Conservation (phyloP, 257 asterid genomes). For the Coffea eugenioides region DNA sequence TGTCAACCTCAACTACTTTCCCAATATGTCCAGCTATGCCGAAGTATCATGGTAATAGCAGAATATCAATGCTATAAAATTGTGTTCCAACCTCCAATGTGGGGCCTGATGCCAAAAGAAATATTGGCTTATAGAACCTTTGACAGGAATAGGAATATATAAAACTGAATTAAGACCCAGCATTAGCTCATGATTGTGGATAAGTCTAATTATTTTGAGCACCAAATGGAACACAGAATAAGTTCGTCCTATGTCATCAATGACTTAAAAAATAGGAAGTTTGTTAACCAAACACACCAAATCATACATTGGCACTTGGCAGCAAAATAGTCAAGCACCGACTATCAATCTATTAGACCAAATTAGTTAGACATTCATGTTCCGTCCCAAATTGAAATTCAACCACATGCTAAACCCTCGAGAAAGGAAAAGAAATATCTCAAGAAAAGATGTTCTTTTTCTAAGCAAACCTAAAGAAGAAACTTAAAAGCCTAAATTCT, state of each 20-base stretch:
- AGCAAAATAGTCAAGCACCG: too few relatives aligned
- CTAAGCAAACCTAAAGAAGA: background rate
- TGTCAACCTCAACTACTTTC: constrained; percentile 19
- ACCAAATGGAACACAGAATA: background rate
- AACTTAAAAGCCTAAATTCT: background rate
- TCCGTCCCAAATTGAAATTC: background rate
- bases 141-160: background rate
- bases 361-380: background rate
- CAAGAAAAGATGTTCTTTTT: background rate
- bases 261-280: background rate
- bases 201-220: background rate
- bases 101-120: constrained; percentile 4
- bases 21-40: constrained; percentile 14
- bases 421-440: background rate
- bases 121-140: constrained; percentile 11
- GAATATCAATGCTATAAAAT: background rate
- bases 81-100: constrained; percentile 9
- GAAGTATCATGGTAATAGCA: constrained; percentile 5
- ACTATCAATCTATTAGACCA: background rate
- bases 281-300: background rate
- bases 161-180: constrained; percentile 1
- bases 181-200: constrained; percentile 3
- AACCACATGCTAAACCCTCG: background rate
- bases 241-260: background rate
- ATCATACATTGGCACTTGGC: background rate